phyloP scores from a whole-genome alignment of 805 yeast species.

The Pichia paraexigua region DNA sequence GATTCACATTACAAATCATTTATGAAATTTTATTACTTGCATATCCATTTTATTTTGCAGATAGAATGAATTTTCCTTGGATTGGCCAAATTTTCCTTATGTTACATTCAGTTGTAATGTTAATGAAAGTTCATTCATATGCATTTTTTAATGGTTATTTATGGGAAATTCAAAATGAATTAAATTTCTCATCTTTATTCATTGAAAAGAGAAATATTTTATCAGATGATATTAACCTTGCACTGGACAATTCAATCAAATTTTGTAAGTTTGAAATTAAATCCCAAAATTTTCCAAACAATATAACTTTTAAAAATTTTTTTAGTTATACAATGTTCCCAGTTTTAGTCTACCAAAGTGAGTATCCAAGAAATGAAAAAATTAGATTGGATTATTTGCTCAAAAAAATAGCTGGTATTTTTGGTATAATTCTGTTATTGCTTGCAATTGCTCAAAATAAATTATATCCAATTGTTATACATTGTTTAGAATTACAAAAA shows the following conservation, averaged over 20 bases:
- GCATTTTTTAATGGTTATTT: conserved; percentile 88
- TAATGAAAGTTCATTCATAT: conserved; percentile 95
- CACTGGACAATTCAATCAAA: conserved; percentile 41
- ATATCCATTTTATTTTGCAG: conserved; percentile 51
- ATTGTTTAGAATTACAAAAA: conserved; percentile 46
- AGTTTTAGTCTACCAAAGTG: conserved; percentile 73
- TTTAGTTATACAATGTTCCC: conserved; percentile 85
- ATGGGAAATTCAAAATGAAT: conserved; percentile 54
- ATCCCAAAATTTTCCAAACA: conserved; percentile 65
- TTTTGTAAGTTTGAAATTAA: conserved; percentile 70
- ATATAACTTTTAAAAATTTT: conserved; percentile 57
- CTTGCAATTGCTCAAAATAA: conserved; percentile 64
- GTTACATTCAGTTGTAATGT: conserved; percentile 73
- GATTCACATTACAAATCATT: conserved; percentile 52
- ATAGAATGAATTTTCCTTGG: conserved; percentile 66
- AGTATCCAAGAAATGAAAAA: conserved; percentile 65
- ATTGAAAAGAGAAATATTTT: conserved; percentile 29
- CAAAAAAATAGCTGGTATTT: conserved; percentile 67
- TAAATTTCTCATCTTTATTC: conserved; percentile 39
- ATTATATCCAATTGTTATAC: conserved; percentile 61
- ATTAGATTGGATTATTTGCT: conserved; percentile 65
- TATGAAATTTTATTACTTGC: conserved; percentile 48
- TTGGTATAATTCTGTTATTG: conserved; percentile 83
- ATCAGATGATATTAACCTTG: conserved; percentile 26
- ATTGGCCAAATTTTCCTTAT: conserved; percentile 79